Evolutionary conservation across 495 filamentous ascomycete genomes (phyloP).

Genomic region (Polyplosphaeria fusca): DNA sequence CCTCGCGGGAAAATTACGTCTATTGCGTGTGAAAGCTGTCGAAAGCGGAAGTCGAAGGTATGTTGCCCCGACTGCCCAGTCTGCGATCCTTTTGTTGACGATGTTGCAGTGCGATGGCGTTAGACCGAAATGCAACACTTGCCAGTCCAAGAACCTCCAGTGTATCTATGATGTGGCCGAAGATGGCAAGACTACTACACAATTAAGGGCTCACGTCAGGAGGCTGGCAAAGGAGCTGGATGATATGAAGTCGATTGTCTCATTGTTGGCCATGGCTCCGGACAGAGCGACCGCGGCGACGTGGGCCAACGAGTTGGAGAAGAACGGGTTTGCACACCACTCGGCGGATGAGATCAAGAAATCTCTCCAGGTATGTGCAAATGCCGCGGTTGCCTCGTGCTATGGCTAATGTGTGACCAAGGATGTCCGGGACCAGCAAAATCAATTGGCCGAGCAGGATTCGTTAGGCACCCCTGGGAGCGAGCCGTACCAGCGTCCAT

Average conservation of each 20-base stretch:
- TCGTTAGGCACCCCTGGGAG: conserved; percentile 1
- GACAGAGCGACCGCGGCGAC: conserved; percentile 13
- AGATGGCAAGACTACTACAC: conserved; percentile 30
- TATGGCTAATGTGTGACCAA: not conserved
- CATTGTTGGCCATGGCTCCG: conserved; percentile 23
- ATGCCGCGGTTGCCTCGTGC: not conserved
- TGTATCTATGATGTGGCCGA: conserved; percentile 30
- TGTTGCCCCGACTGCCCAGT: not conserved
- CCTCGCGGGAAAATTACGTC: conserved; percentile 32
- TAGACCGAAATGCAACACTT: conserved; percentile 32
- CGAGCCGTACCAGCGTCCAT: conserved; percentile 1
- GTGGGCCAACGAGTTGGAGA: conserved; percentile 26
- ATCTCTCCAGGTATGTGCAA: conserved; percentile 18
- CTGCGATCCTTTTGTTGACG: not conserved
- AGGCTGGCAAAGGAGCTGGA: conserved; percentile 29
- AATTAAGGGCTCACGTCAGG: conserved; percentile 23
- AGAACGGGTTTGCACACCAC: conserved; percentile 28
- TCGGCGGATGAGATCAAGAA: conserved; percentile 28
- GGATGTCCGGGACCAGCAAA: conserved; percentile 3
- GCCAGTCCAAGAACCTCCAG: conserved; percentile 19
- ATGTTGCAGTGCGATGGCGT: conserved; percentile 25
- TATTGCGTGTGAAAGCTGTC: conserved; percentile 30
- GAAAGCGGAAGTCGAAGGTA: conserved; percentile 32
- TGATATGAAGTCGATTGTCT: conserved; percentile 31
- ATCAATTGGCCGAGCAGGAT: conserved; percentile 2